Base-by-base conservation (phyloP, 1,139 yeast genomes). In the Waltiozyma solani region DNA sequence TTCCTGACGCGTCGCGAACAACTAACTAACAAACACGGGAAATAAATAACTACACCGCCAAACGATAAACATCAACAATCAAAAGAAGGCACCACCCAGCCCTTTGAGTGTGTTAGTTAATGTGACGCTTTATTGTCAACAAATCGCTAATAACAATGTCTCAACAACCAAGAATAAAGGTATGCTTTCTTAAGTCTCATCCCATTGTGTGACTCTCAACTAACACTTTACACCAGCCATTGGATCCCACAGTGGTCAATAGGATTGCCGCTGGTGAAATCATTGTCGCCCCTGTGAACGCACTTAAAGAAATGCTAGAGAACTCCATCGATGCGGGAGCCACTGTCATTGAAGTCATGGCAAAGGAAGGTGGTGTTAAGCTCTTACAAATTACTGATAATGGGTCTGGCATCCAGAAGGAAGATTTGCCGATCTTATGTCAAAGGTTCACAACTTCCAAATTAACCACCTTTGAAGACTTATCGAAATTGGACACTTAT, bases 201-300 rank as follows among this genome's bases (percentile, higher is more conserved):
- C n/a, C n/a, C n/a, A n/a, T n/a, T n/a, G n/a, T n/a, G n/a, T n/a
- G n/a, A n/a, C n/a, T n/a, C n/a, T n/a, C n/a, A n/a, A n/a, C n/a
- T n/a, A n/a, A 27, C 8, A 10, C 11, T 12, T 12, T 7, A 7
- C 13, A 12, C 2, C 14, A 46, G 50, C 44, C 47, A 5, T 68
- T 86, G 12, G 87, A 79, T 31, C 63, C 63, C 22, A 54, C 72
- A 4, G 97, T 89, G 26, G 84, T 93, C 38, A 89, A 86, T 57
- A 73, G 81, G 44, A 91, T 93, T 23, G 98, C 99, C 0, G 98
- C 99, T 1, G 98, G 98, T 1, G 98, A 93, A 62, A 86, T 93
- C 61, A 85, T 93, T 43, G 73, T 89, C 27, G 93, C 89, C 8
- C 98, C 98, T 0, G 84, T 93, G 2, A 91, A 91, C 42, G 94